Percentiles rank a stretch among this genome's conserved stretches.
These are phyloP conservation scores for Ogataea degrootiae DNA, from an alignment of 805 yeast species.

Conservation along the genomic window DNA sequence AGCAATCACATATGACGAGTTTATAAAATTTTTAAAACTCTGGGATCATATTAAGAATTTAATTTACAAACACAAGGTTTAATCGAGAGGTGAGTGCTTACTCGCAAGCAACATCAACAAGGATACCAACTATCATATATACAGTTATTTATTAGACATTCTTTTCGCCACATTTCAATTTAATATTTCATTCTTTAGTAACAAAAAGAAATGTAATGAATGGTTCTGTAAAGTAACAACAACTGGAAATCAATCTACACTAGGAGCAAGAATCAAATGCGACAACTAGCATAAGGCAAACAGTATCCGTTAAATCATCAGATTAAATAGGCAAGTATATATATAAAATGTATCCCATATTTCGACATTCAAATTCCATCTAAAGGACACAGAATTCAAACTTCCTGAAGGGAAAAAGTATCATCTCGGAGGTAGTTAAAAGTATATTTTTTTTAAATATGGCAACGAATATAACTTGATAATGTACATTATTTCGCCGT, in stretches of 20 bases:
- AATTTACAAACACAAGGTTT: constrained; percentile 9
- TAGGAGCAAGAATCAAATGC: too few species aligned
- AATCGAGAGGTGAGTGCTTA: background rate
- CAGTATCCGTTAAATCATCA: too few species aligned
- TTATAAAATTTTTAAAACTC: constrained; percentile 52
- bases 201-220: too few species aligned
- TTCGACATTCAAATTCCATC: constrained; percentile 61
- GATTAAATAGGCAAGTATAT: background rate
- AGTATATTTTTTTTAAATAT: constrained; percentile 34
- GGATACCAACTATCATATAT: background rate
- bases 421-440: constrained; percentile 57
- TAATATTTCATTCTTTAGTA: too few species aligned
- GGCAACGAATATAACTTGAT: constrained; percentile 66
- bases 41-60: constrained; percentile 23
- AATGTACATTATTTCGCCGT: constrained; percentile 59
- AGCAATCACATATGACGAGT: constrained; percentile 52
- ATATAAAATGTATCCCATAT: constrained; percentile 31
- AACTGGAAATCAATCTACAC: too few species aligned
- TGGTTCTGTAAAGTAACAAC: too few species aligned
- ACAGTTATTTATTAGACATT: background rate
- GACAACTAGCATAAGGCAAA: too few species aligned
- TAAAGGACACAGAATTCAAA: constrained; percentile 44
- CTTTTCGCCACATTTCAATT: too few species aligned
- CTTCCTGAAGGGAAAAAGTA: constrained; percentile 51
- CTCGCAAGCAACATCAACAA: background rate